Conservation (phyloP, 768 basidiomycete species). For the Macrolepiota fuliginosa region DNA sequence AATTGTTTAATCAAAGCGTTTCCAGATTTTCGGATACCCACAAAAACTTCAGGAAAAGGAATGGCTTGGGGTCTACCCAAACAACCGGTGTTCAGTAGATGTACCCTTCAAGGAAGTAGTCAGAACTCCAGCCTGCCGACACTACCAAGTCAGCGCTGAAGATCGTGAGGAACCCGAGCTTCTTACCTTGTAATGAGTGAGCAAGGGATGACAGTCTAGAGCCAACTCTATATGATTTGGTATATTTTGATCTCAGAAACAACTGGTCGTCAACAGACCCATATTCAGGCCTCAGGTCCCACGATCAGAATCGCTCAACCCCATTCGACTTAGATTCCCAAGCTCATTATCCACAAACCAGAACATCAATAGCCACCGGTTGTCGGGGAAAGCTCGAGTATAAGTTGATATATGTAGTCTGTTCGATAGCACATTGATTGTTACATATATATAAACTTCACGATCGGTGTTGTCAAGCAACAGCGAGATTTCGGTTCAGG, state of each 20-base stretch:
- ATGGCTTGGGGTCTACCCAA: not conserved
- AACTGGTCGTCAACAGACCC: not conserved
- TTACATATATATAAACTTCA: not conserved
- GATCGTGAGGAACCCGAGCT: not conserved
- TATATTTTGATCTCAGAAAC: not conserved
- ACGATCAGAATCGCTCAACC: not conserved
- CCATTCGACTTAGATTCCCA: not conserved
- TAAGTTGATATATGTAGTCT: not conserved
- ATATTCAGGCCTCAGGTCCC: not conserved
- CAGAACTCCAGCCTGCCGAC: not conserved
- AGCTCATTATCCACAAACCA: not conserved
- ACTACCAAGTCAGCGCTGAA: not conserved
- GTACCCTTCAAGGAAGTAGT: not conserved
- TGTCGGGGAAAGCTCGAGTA: not conserved
- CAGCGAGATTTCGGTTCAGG: not conserved
- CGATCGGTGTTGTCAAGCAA: not conserved
- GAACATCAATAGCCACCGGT: not conserved
- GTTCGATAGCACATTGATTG: too few relatives aligned
- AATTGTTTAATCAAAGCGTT: not conserved
- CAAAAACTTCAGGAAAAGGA: not conserved
- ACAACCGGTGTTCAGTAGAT: conserved; percentile 6
- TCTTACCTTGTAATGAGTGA: conserved; percentile 4
- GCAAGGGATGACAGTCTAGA: not conserved
- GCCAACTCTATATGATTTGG: not conserved
- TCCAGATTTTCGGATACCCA: not conserved